Evolutionary conservation across 2,329 filamentous ascomycete species (phyloP).

Genomic region (Alternaria sp.): DNA sequence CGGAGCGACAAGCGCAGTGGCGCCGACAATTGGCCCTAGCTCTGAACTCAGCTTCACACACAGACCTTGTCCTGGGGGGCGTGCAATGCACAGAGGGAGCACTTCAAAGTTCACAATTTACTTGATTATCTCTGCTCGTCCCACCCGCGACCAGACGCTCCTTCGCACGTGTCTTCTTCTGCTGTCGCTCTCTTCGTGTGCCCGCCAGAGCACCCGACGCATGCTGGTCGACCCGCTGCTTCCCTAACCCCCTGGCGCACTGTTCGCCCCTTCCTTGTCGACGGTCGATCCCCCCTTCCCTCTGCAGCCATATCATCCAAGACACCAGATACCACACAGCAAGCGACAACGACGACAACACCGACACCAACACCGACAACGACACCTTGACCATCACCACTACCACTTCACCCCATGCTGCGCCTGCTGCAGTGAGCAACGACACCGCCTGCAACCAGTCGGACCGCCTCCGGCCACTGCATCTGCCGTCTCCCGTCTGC

Average conservation of each 20-base stretch:
- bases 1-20: conserved; percentile 18
- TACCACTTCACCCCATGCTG: conserved; percentile 3
- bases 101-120: conserved; percentile 16
- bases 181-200: not conserved
- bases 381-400: not conserved
- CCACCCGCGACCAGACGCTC: conserved; percentile 12
- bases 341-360: conserved; percentile 4
- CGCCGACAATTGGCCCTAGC: conserved; percentile 17
- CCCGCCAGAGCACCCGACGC: conserved; percentile 1
- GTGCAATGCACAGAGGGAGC: conserved; percentile 20
- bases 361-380: not conserved
- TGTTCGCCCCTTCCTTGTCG: conserved; percentile 11
- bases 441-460: not conserved
- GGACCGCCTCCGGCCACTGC: conserved; percentile 17
- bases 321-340: not conserved
- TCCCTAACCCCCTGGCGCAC: conserved; percentile 2
- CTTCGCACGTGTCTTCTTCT: conserved; percentile 19
- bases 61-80: conserved; percentile 26
- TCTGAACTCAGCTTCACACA: conserved; percentile 28
- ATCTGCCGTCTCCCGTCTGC: conserved; percentile 24
- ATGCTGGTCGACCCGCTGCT: conserved; percentile 10
- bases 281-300: conserved; percentile 26
- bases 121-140: conserved; percentile 22
- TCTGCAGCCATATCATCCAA: conserved; percentile 9
- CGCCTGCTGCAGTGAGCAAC: conserved; percentile 9